Percentiles rank a stretch among this genome's conserved stretches.
Conservation (phyloP, 1,284 basidiomycete species). For the Porogramme epimiltina region DNA sequence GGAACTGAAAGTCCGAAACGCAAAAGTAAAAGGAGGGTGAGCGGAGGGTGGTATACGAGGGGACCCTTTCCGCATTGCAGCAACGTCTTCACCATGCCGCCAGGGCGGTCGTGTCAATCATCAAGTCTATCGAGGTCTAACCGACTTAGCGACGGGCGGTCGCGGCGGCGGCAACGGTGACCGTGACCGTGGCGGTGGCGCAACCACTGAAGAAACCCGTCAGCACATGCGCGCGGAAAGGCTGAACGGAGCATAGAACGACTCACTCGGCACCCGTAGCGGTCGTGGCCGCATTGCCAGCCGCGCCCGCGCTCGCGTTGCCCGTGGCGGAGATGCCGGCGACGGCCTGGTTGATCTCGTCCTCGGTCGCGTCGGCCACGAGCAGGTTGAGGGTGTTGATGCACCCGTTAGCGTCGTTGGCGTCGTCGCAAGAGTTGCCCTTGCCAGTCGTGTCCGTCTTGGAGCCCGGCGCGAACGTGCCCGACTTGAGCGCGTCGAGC, state of each 20-base stretch:
- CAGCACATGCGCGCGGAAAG: too few species aligned
- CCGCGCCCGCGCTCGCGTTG: conserved; percentile 1
- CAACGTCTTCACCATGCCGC: conserved; percentile 12
- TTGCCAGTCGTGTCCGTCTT: conserved; percentile 49
- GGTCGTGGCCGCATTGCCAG: conserved; percentile 26
- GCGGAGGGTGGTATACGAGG: conserved; percentile 12
- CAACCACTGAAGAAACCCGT: background rate
- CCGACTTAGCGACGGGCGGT: conserved; percentile 10
- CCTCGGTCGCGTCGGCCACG: conserved; percentile 58
- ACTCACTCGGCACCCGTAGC: conserved; percentile 22
- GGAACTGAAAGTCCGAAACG: background rate
- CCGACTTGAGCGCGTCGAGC: conserved; percentile 58
- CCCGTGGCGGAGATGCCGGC: conserved; percentile 27
- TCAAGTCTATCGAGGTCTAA: background rate
- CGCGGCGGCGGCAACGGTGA: conserved; percentile 14
- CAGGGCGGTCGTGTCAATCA: background rate
- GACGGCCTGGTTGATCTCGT: conserved; percentile 59
- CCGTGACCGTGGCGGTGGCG: conserved; percentile 12
- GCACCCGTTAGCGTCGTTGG: conserved; percentile 57
- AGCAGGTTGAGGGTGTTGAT: conserved; percentile 65
- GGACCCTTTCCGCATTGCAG: conserved; percentile 11
- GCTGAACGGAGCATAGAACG: background rate
- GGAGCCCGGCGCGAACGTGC: conserved; percentile 65
- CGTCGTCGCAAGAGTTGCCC: conserved; percentile 54
- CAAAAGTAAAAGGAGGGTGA: background rate